These are phyloP conservation scores for Cladophialophora yegresii DNA, from an alignment of 2,329 filamentous ascomycete species.

Conservation along the genomic window DNA sequence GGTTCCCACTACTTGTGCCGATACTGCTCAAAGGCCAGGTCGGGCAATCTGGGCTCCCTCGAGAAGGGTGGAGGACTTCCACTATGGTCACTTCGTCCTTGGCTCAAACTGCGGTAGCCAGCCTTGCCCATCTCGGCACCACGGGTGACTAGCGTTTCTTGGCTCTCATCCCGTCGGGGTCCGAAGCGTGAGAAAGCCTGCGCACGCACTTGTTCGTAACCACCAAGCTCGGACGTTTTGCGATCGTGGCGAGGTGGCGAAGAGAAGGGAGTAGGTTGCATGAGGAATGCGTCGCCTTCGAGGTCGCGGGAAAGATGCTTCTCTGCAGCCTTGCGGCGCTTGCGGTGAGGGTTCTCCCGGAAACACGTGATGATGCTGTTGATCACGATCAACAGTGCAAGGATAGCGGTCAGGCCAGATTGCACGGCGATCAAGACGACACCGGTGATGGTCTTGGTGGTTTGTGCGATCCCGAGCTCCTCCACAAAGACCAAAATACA, in stretches of 20 bases:
- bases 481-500: constrained; percentile 94
- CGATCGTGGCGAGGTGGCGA: constrained; percentile 19
- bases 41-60: constrained; percentile 31
- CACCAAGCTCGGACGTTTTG: constrained; percentile 25
- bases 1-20: constrained; percentile 22
- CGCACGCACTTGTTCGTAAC: constrained; percentile 34
- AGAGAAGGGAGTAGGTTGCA: constrained; percentile 54
- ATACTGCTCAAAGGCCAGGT: constrained; percentile 31
- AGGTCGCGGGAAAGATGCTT: constrained; percentile 90
- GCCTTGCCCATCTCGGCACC: constrained; percentile 25
- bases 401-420: constrained; percentile 74
- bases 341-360: constrained; percentile 86
- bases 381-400: constrained; percentile 84
- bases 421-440: constrained; percentile 93
- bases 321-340: constrained; percentile 83
- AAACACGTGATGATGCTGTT: constrained; percentile 82
- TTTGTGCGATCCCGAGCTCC: constrained; percentile 83
- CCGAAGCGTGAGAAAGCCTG: constrained; percentile 23
- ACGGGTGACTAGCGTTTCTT: constrained; percentile 28
- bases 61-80: constrained; percentile 29
- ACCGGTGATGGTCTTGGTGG: constrained; percentile 90
- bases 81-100: constrained; percentile 19
- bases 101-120: constrained; percentile 32
- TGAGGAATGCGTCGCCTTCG: constrained; percentile 61
- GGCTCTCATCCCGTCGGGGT: constrained; percentile 24